phyloP scores from a whole-genome alignment of 306 rosid genomes.

The Amphicarpaea edgeworthii region DNA sequence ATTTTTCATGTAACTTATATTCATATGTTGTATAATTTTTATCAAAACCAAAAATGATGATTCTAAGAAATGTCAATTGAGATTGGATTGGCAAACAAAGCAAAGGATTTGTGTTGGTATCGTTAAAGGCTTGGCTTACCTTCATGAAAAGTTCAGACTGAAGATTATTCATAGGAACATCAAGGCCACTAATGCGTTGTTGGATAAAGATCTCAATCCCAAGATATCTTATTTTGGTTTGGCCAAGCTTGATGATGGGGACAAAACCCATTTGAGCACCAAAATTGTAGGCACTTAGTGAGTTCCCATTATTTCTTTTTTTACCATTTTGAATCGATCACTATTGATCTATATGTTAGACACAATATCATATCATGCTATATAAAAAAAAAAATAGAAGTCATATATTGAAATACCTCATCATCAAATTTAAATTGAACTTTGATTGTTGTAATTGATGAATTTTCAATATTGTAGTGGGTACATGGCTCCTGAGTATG shows the following conservation, averaged over 20 bases:
- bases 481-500: constrained; percentile 68
- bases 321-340: neutral
- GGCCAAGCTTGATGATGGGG: constrained; percentile 73
- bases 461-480: constrained; percentile 48
- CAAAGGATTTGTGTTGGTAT: constrained; percentile 66
- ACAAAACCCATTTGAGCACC: constrained; percentile 66
- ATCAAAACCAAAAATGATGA: constrained; percentile 43
- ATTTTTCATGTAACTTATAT: neutral
- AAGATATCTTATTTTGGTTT: constrained; percentile 75
- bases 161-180: constrained; percentile 80
- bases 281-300: constrained; percentile 64
- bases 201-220: constrained; percentile 65
- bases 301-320: constrained; percentile 36
- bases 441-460: neutral
- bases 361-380: constrained; percentile 6
- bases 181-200: constrained; percentile 69
- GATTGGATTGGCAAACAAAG: constrained; percentile 65
- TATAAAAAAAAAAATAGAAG: neutral
- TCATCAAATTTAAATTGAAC: neutral
- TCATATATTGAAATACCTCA: neutral
- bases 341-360: neutral
- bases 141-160: constrained; percentile 72
- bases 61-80: constrained; percentile 22
- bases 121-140: constrained; percentile 70
- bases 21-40: constrained; percentile 21